phyloP scores from a whole-genome alignment of 2,329 filamentous ascomycete genomes.

The Knoxdaviesia proteae region DNA sequence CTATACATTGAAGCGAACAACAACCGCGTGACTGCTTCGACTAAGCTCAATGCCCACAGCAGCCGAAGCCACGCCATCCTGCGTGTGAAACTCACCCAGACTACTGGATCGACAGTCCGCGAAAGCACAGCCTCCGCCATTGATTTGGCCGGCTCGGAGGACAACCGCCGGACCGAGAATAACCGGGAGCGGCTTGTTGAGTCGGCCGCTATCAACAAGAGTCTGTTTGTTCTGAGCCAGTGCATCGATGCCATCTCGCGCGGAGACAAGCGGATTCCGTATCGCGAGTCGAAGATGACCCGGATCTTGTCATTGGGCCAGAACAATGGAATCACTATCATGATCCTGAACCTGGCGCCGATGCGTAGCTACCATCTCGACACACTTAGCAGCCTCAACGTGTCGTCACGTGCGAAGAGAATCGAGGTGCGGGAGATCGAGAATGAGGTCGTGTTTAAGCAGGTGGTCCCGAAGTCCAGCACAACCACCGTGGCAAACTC shows the following conservation, averaged over 20 bases:
- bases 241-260: constrained; percentile 85
- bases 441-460: constrained; percentile 80
- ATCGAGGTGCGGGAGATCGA: constrained; percentile 92
- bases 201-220: constrained; percentile 94
- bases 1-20: constrained; percentile 83
- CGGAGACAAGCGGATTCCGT: constrained; percentile 61
- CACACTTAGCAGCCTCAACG: constrained; percentile 81
- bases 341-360: constrained; percentile 88
- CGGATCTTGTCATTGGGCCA: constrained; percentile 79
- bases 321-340: constrained; percentile 86
- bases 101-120: constrained; percentile 41
- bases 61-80: constrained; percentile 80
- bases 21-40: constrained; percentile 74
- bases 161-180: constrained; percentile 87
- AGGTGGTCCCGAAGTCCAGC: constrained; percentile 23
- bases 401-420: constrained; percentile 86
- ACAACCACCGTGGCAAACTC: constrained; percentile 21
- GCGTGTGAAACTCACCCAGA: constrained; percentile 71
- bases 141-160: constrained; percentile 85
- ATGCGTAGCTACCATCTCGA: constrained; percentile 86
- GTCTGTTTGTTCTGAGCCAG: constrained; percentile 79
- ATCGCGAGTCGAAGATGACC: constrained; percentile 94
- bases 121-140: constrained; percentile 83
- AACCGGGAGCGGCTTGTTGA: constrained; percentile 83
- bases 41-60: constrained; percentile 81